Conservation (phyloP, 129 eudicot species). For the Erigeron canadensis region DNA sequence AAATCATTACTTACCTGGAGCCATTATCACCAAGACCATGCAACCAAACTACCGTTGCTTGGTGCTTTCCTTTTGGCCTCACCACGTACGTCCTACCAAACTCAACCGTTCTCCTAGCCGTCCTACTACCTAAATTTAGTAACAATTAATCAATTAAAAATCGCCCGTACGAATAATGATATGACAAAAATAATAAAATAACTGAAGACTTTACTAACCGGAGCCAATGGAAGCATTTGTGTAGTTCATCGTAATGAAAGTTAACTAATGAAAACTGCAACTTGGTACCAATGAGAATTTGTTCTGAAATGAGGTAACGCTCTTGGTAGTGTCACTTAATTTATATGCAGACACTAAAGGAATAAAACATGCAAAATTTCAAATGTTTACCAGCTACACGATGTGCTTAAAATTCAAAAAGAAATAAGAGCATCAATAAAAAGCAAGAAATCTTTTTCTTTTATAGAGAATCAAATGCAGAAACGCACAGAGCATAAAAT, state of each 20-base stretch:
- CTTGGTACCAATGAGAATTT: conserved; percentile 24
- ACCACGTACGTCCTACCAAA: conserved; percentile 98
- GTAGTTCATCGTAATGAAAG: conserved; percentile 59
- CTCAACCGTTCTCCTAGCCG: conserved; percentile 65
- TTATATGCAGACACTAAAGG: conserved; percentile 54
- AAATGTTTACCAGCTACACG: conserved; percentile 73
- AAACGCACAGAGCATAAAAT: conserved; percentile 32
- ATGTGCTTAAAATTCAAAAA: conserved; percentile 34
- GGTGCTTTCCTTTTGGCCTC: conserved; percentile 95
- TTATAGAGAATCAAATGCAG: conserved; percentile 45
- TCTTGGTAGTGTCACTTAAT: conserved; percentile 32
- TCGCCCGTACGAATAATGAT: not conserved
- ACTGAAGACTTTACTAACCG: conserved; percentile 54
- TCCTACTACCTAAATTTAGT: conserved; percentile 60
- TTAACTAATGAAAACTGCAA: conserved; percentile 21
- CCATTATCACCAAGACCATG: conserved; percentile 99
- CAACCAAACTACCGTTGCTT: conserved; percentile 96
- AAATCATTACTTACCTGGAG: conserved; percentile 58
- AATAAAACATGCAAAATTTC: conserved; percentile 57
- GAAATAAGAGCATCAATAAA: conserved; percentile 41
- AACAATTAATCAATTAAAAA: conserved; percentile 16
- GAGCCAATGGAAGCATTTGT: conserved; percentile 75
- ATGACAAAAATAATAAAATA: not conserved
- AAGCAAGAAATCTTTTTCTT: conserved; percentile 33
- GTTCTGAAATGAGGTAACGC: conserved; percentile 44